Evolutionary conservation across 2,329 filamentous ascomycete genomes (phyloP), one percentile per base, ranked within the genome.

Genomic region (Colletotrichum limetticola): DNA sequence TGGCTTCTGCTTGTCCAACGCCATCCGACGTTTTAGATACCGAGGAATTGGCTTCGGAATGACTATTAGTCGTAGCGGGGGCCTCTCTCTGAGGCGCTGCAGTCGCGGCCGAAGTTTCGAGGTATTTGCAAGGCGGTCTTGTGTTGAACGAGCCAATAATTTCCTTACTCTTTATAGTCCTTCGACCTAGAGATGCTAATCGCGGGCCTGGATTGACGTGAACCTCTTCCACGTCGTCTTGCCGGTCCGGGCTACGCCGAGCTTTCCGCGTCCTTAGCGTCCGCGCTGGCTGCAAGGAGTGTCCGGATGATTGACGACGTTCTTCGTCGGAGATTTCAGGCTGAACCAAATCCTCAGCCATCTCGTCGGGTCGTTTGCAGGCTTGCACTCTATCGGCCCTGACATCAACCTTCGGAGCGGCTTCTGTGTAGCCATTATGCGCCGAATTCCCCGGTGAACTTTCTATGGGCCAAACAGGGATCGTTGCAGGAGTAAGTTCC

Each of bases 121-220:
- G n/a, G 37, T 22, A 22, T 14, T 19, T 2, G 46, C 42, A 24
- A 28, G 32, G 12, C 37, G 11, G 35, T 64, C 68, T 37, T 49
- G n/a, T 22, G 52, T 52, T 24, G 58, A 83, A 66, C 12, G 60
- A 84, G 3, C 86, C 86, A 63, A 87, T 80, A n/a, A 87, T 82
- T 68, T 87, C 86, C 74, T 79, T 85, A 76, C 86, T 86, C 72
- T 82, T 86, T 57, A 87, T 78, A 55, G 84, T 83, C 75, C 83
- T 86, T 26, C 83, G 82, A 28, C 80, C 77, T 70, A 87, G 78
- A 55, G 78, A 83, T 1, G 81, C 80, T 22, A 87, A 80, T 9
- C 81, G 81, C 12, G 84, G 85, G 2, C 79, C 79, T 28, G 57
- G 14, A 22, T 55, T 35, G 26, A 24, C 24, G 32, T 14, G 24